A percentile compares a stretch with the other conserved stretches of the same genome.
Conservation (phyloP, 495 filamentous ascomycete species). For the Daldinia childiae region DNA sequence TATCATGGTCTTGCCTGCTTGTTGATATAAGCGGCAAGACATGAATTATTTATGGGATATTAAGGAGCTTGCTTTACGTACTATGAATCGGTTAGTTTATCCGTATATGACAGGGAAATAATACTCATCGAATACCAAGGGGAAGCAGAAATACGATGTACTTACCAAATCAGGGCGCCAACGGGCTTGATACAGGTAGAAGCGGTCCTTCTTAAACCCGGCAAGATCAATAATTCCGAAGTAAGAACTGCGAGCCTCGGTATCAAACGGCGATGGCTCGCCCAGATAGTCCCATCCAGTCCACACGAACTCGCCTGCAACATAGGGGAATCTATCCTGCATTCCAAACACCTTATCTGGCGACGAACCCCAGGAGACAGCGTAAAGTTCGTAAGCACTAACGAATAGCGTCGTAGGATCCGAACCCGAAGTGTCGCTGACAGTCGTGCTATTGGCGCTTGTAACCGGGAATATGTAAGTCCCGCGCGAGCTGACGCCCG, state of each 20-base stretch:
- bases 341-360: slow-evolving; percentile 59
- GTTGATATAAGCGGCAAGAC: neutral
- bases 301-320: slow-evolving; percentile 62
- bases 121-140: too few relatives aligned
- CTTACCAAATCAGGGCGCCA: slow-evolving; percentile 53
- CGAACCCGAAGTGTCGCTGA: slow-evolving; percentile 38
- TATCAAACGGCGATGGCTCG: slow-evolving; percentile 58
- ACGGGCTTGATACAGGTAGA: slow-evolving; percentile 58
- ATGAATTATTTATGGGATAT: neutral
- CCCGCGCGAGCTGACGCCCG: slow-evolving; percentile 55
- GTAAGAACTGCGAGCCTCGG: slow-evolving; percentile 54
- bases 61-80: slow-evolving; percentile 17
- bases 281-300: slow-evolving; percentile 62
- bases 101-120: too few relatives aligned
- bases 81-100: slow-evolving; percentile 23
- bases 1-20: neutral
- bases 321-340: slow-evolving; percentile 57
- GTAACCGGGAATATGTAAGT: slow-evolving; percentile 62
- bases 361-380: slow-evolving; percentile 51
- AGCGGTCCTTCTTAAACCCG: slow-evolving; percentile 62
- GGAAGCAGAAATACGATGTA: neutral
- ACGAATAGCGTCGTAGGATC: slow-evolving; percentile 45
- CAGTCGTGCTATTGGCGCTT: slow-evolving; percentile 43
- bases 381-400: slow-evolving; percentile 60
- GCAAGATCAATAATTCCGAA: slow-evolving; percentile 62